Conservation (phyloP, 2,329 filamentous ascomycete genomes). For the Conoideocrella luteorostrata region DNA sequence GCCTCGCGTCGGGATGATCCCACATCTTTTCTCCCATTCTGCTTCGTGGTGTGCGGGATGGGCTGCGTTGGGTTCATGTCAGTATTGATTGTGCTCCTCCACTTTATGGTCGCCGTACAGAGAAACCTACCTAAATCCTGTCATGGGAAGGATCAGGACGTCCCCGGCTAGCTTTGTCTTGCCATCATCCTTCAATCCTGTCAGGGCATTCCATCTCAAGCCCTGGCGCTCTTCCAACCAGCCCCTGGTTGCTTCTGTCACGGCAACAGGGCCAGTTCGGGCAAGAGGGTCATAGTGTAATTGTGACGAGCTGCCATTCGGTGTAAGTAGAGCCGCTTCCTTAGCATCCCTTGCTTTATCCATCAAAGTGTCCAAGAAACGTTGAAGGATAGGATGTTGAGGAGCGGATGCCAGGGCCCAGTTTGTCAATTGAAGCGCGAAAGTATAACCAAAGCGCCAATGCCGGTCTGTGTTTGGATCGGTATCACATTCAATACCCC, state of each 20-base stretch:
- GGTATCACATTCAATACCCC: slow-evolving; percentile 6
- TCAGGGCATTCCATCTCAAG: slow-evolving; percentile 17
- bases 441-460: slow-evolving; percentile 18
- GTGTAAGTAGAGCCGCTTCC: neutral
- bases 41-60: slow-evolving; percentile 10
- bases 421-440: slow-evolving; percentile 16
- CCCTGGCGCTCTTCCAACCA: slow-evolving; percentile 13
- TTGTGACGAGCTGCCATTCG: neutral
- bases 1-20: slow-evolving; percentile 13
- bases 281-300: slow-evolving; percentile 14
- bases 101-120: no score
- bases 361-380: slow-evolving; percentile 13
- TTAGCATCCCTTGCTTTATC: slow-evolving; percentile 7
- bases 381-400: slow-evolving; percentile 12
- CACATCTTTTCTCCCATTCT: slow-evolving; percentile 17
- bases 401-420: slow-evolving; percentile 17
- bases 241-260: slow-evolving; percentile 14
- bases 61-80: slow-evolving; percentile 3
- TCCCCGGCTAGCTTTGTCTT: slow-evolving; percentile 14
- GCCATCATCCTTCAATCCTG: slow-evolving; percentile 14
- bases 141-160: slow-evolving; percentile 15
- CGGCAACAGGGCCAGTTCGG: slow-evolving; percentile 16
- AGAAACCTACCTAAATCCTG: slow-evolving; percentile 16
- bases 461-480: slow-evolving; percentile 14
- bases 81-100: neutral